These are phyloP conservation scores for Circinella minor DNA, from an alignment of 371 early-diverging fungal species.

Conservation along the genomic window DNA sequence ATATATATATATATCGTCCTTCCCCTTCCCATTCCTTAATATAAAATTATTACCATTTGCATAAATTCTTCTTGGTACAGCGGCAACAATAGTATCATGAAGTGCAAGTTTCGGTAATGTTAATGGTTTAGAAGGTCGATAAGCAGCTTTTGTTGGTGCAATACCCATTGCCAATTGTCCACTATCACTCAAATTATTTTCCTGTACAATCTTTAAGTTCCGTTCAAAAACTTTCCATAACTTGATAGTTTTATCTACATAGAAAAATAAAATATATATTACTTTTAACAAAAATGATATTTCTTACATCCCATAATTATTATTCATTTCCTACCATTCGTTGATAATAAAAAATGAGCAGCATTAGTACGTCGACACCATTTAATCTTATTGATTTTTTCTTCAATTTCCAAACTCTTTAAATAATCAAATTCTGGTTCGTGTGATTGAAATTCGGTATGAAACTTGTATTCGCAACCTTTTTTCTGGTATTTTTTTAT, in stretches of 20 bases:
- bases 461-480: constrained; percentile 92
- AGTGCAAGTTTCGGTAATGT: constrained; percentile 76
- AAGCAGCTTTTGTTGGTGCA: constrained; percentile 21
- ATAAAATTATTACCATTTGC: constrained; percentile 58
- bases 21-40: neutral
- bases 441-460: constrained; percentile 50
- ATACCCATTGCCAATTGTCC: constrained; percentile 13
- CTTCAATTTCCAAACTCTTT: constrained; percentile 95
- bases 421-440: constrained; percentile 97
- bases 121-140: constrained; percentile 31
- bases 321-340: constrained; percentile 85
- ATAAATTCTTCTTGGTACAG: constrained; percentile 84
- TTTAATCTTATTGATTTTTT: constrained; percentile 95
- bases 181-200: constrained; percentile 69
- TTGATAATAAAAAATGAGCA: constrained; percentile 90
- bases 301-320: too few relatives aligned
- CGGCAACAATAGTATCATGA: constrained; percentile 86
- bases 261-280: too few relatives aligned
- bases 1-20: neutral
- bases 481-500: constrained; percentile 68
- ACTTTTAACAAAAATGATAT: too few relatives aligned
- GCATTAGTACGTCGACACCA: constrained; percentile 86
- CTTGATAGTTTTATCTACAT: constrained; percentile 89
- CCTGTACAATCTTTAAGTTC: constrained; percentile 81
- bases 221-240: constrained; percentile 94